Base-by-base conservation (phyloP, 495 filamentous ascomycete species). In the Xylaria acuta region DNA sequence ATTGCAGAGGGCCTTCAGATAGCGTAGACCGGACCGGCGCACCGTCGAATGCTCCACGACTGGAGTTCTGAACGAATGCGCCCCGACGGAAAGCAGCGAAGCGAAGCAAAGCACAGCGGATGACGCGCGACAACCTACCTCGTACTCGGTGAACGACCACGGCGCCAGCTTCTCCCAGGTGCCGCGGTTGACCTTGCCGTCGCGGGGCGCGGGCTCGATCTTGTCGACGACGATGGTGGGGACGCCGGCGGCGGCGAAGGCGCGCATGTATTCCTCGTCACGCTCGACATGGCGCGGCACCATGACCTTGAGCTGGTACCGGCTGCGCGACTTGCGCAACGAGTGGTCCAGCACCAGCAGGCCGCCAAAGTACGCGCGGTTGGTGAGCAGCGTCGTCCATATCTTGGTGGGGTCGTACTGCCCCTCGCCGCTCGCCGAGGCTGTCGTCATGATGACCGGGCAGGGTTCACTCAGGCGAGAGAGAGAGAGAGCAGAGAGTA, bases 161-260 rank as follows among this genome's bases (percentile, higher is more conserved):
- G 81, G 81, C 9, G 81, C 81, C 25, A 83, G 76, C 76, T 83
- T 83, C 77, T 82, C 80, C 81, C 81, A 83, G 18, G 80, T 82
- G 6, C 80, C 81, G 73, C 81, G 81, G 63, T 79, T 81, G 54
- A 81, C 68, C 72, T 83, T 82, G 64, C 80, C 79, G 54, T 83
- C 78, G 36, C 79, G 75, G n/a, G 76, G 77, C 22, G 78, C 72
- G 8, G 81, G 81, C 72, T 83, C 79, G 69, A 82, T 83, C 72
- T 78, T 76, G 58, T 80, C 76, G 59, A 83, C 79, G 60, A 82
- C 76, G 38, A 83, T 83, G 34, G 81, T 83, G n/a, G 76, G 75
- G 40, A 83, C 81, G 41, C 75, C 79, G 30, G 80, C 81, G n/a
- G 78, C 79, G 18, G 66, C 78, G 56, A 83, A 83, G 30, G 79